Evolutionary conservation across 2,329 filamentous ascomycete genomes (phyloP), one percentile per base, ranked within the genome.

Genomic region (Scolecobasidium constrictum): DNA sequence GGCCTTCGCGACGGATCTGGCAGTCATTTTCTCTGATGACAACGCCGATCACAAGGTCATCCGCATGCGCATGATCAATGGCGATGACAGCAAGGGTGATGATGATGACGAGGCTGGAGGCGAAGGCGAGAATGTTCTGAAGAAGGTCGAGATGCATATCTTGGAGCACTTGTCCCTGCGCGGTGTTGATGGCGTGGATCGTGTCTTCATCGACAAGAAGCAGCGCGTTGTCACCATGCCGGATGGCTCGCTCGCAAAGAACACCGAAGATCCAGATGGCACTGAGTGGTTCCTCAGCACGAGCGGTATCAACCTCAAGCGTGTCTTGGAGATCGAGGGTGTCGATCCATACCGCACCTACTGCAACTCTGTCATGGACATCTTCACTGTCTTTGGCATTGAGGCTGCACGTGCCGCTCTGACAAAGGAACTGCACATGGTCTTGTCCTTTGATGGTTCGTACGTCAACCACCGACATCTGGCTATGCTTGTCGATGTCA

Each of bases 381-480:
- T 94, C 53, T 83, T 95, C 35, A 83, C 90, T 50, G 86, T 94
- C 7, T 92, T 98, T 49, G 92, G 92, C 59, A 98, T 98, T 49
- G 92, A 98, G 60, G 93, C 87, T 50, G 87, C 87, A 47, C 83
- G 92, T 56, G 78, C 83, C 38, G 84, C 88, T 42, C 72, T 98
- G 45, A 78, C 94, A 52, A 81, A 83, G 48, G 93, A 98, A 60
- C 66, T 98, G 71, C 86, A 83, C 21, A 81, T 86, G 56, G 92
- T 99, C 59, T 67, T 99, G 68, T 88, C 92, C 19, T 98, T 98
- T 60, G 92, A 96, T 60, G 93, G 93, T 75, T 96, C 92, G 12
- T 98, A 98, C 61, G 92, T 98, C 74, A 98, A 98, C 63, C 87
- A 96, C 67, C 87, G 92, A 56, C 92, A 98, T 69, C 79, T 98